Base-by-base conservation (phyloP, 2,329 filamentous ascomycete species). In the Lecanoromycetidae sp. region DNA sequence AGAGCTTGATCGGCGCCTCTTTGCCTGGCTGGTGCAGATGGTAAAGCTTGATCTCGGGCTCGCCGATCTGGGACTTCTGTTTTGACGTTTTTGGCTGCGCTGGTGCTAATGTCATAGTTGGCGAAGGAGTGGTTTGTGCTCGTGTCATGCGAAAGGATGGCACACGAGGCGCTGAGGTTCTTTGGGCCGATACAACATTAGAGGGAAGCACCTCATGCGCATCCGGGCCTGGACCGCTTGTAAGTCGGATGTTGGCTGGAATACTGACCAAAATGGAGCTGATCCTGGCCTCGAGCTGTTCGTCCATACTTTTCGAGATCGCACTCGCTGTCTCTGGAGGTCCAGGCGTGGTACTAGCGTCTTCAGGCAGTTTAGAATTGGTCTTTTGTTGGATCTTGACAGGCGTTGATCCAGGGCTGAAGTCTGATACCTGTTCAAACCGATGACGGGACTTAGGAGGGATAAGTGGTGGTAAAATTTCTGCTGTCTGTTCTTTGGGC, bases 1-100 rank as follows among this genome's bases (percentile, higher is more conserved):
- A 94, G 4, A 98, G 76, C 65, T 95, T 96, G 60, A 95, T 88
- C 0, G 91, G 91, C 10, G 86, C 78, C 54, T 91, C 82, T 48
- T 85, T 85, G 29, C 82, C 87, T 15, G 83, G 80, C 39, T 87
- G 79, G 12, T 86, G 87, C 30, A 98, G 75, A 64, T 96, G 88
- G 58, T 96, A 98, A 2, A 95, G 73, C 62, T 88, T 87, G 58
- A 94, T 90, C 51, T 90, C 88, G 42, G 80, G 76, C 48, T 80
- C 75, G 43, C 73, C 72, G 37, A 66, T 46, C 66, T 65, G 47
- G 26, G 46, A 52, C 7, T 75, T 71, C 3, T 67, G 57, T 19
- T 66, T 69, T 23, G 53, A 36, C 19, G 51, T 56, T 56, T 75
- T 74, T 17, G 63, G 60, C 48, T 64, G 64, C 13, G 71, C 80